These are phyloP conservation scores for Golubevia pallescens DNA, from an alignment of 1,284 basidiomycete species.

Conservation along the genomic window DNA sequence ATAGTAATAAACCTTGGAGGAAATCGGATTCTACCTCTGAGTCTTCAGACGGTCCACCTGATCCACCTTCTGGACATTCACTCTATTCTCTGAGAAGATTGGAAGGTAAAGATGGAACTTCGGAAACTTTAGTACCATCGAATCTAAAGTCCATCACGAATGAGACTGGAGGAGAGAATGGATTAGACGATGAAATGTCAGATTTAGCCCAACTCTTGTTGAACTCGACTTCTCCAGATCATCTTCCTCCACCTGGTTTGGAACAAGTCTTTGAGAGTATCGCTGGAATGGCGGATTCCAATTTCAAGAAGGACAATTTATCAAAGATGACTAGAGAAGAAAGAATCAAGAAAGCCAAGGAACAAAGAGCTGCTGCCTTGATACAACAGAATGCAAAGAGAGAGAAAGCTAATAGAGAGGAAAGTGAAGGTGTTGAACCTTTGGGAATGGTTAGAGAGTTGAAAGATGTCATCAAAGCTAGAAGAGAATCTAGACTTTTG, in stretches of 20 bases:
- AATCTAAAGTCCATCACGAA: neutral
- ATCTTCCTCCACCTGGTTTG: constrained; percentile 40
- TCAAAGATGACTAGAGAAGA: constrained; percentile 34
- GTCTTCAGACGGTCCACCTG: neutral
- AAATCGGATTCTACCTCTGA: neutral
- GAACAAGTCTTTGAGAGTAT: constrained; percentile 56
- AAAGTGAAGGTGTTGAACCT: constrained; percentile 20
- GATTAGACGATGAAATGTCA: neutral
- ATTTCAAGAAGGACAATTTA: constrained; percentile 6
- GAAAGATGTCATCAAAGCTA: constrained; percentile 27
- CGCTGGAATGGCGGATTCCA: constrained; percentile 24
- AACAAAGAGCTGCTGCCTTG: constrained; percentile 17
- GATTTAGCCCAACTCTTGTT: constrained; percentile 7
- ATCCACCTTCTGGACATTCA: neutral
- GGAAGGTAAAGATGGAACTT: neutral
- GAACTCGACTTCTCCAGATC: constrained; percentile 33
- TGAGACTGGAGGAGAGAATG: neutral
- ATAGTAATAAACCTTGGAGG: no score
- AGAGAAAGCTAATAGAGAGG: constrained; percentile 6
- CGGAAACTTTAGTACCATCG: neutral
- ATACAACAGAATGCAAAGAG: constrained; percentile 12
- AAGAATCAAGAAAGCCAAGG: constrained; percentile 28
- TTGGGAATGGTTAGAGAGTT: constrained; percentile 35
- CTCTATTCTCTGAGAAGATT: neutral
- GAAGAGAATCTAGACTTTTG: neutral